phyloP scores from a whole-genome alignment of 805 yeast species.

The Myxozyma vanderwaltii region DNA sequence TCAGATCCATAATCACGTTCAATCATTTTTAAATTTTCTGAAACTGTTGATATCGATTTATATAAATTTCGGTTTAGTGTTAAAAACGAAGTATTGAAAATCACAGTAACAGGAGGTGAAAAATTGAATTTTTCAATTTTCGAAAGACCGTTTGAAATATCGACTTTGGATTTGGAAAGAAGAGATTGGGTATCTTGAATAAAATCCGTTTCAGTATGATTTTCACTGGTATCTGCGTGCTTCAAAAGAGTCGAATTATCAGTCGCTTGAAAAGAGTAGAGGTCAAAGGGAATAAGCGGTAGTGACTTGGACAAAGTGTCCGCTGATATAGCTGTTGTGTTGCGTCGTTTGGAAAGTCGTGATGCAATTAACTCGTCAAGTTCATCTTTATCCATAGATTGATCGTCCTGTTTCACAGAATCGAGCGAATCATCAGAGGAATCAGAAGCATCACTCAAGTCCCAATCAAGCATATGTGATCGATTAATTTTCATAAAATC shows the following conservation, averaged over 20 bases:
- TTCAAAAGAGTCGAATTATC: too few species aligned
- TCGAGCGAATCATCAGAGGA: not conserved
- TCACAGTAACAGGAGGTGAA: conserved; percentile 4
- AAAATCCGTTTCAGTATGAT: not conserved
- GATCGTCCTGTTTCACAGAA: not conserved
- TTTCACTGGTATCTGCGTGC: not conserved
- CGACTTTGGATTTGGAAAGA: not conserved
- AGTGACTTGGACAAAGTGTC: not conserved
- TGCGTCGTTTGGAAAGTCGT: not conserved
- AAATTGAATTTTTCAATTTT: not conserved
- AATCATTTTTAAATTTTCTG: conserved; percentile 7
- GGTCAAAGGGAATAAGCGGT: conserved; percentile 9
- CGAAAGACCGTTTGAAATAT: not conserved
- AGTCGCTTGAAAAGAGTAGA: not conserved
- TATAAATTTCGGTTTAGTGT: not conserved
- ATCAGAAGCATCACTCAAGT: conserved; percentile 8
- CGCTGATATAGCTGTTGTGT: not conserved
- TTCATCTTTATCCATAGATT: too few species aligned
- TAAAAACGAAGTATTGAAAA: conserved; percentile 16
- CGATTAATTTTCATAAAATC: not conserved
- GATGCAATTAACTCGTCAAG: conserved; percentile 8
- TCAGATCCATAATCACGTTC: conserved; percentile 24
- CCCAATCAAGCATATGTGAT: conserved; percentile 2
- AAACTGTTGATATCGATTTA: not conserved
- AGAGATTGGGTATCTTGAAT: not conserved